phyloP scores from a whole-genome alignment of 805 yeast species.

The Starmerella tilneyi region DNA sequence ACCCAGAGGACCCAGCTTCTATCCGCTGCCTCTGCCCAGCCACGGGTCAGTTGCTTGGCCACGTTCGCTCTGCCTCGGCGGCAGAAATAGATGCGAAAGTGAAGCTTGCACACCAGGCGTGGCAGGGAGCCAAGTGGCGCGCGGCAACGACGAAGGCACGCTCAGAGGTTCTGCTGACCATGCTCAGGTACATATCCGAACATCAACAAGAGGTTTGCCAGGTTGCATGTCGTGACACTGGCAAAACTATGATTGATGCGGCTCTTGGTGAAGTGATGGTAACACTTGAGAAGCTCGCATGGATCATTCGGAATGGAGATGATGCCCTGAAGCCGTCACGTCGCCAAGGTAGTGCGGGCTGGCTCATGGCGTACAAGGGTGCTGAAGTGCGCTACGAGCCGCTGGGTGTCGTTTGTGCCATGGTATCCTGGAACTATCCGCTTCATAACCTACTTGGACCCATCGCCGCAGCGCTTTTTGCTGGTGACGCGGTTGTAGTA shows the following conservation, averaged over 20 bases:
- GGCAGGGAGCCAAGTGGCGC: slow-evolving; percentile 37
- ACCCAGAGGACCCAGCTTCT: slow-evolving; percentile 50
- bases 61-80: slow-evolving; percentile 50
- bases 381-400: slow-evolving; percentile 95
- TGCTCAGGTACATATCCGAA: slow-evolving; percentile 58
- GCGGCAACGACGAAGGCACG: slow-evolving; percentile 53
- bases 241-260: slow-evolving; percentile 92
- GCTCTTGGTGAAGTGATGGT: slow-evolving; percentile 85
- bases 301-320: slow-evolving; percentile 83
- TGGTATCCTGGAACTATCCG: slow-evolving; percentile 97
- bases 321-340: slow-evolving; percentile 54
- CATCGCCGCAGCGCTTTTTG: slow-evolving; percentile 71
- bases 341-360: slow-evolving; percentile 79
- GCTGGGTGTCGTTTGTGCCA: slow-evolving; percentile 74
- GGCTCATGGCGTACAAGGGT: slow-evolving; percentile 77
- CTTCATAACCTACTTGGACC: slow-evolving; percentile 93
- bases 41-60: slow-evolving; percentile 80
- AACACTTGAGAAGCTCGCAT: slow-evolving; percentile 80
- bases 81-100: slow-evolving; percentile 64
- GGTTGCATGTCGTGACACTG: slow-evolving; percentile 92
- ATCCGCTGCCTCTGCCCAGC: slow-evolving; percentile 93
- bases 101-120: slow-evolving; percentile 37
- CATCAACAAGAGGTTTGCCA: slow-evolving; percentile 82
- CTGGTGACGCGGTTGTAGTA: slow-evolving; percentile 84
- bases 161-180: slow-evolving; percentile 57